These are phyloP conservation scores for Verticillium longisporum DNA, from an alignment of 2,329 filamentous ascomycete genomes.

Conservation along the genomic window DNA sequence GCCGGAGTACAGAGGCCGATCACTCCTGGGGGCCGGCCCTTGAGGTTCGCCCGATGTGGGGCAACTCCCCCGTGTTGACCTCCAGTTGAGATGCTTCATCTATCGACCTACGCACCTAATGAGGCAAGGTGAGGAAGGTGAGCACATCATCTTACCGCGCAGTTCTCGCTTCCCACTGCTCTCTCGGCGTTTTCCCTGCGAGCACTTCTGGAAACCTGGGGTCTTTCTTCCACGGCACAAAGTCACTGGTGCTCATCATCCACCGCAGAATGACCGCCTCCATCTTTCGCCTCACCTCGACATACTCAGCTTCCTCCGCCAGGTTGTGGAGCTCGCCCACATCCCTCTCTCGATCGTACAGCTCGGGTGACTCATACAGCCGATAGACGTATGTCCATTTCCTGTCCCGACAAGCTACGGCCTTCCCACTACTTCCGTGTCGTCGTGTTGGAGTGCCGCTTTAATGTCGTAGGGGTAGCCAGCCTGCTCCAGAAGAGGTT, in stretches of 20 bases:
- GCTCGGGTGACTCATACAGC: conserved; percentile 35
- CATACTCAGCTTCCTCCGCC: conserved; percentile 19
- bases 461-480: conserved; percentile 40
- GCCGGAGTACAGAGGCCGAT: no score
- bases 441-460: conserved; percentile 34
- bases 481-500: conserved; percentile 35
- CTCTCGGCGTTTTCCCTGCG: conserved; percentile 14
- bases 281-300: conserved; percentile 14
- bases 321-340: conserved; percentile 31
- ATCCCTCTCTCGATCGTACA: conserved; percentile 31
- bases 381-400: conserved; percentile 36
- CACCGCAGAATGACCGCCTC: conserved; percentile 28
- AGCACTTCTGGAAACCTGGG: conserved; percentile 25
- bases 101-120: no score
- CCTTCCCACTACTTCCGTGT: conserved; percentile 35
- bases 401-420: conserved; percentile 26
- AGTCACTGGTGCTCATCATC: conserved; percentile 26
- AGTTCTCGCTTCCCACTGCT: conserved; percentile 1
- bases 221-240: conserved; percentile 27
- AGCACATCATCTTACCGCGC: neutral
- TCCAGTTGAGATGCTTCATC: no score
- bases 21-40: no score
- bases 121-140: no score
- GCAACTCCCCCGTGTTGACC: no score
- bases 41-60: no score